Evolutionary conservation across 768 basidiomycete genomes (phyloP), one percentile per base, ranked within the genome.

Genomic region (Boletus bicolor): DNA sequence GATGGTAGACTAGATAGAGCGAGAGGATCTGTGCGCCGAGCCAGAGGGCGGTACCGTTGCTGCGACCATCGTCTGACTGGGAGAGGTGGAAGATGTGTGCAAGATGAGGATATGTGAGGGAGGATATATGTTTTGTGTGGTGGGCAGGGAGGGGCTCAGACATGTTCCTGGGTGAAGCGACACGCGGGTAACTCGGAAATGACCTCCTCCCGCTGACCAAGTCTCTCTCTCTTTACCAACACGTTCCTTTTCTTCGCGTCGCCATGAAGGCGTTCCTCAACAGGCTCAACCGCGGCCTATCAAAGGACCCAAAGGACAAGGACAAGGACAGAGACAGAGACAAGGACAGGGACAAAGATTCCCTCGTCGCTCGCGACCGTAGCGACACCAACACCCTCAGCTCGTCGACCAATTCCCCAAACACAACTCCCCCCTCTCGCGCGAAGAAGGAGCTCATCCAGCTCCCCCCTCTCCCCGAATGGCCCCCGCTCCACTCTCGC

Each of bases 1-100:
- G 74, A 21, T 73, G 58, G 45, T 76, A 70, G 19, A 77, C 72
- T 34, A 91, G 76, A 65, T 84, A 90, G 43, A 77, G 64, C 17
- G 87, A 78, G 38, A 93, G 79, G 66, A 87, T 80, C 70, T 95
- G 91, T 0, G 84, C 88, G 41, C 83, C 84, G 50, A 93, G 83
- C 92, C 92, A 93, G 49, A 93, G 82, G 2, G 88, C 82, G 3
- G 90, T 92, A 17, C 92, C 92, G 56, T 89, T 93, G 26, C 85
- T 82, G 15, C 70, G 63, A 41, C 87, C 85, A 63, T 88, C 78
- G 68, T 82, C 75, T 43, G 67, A 74, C 73, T 89, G 87, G 3
- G 67, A n/a, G 49, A 90, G 78, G 21, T 61, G 55, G 59, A 89
- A 85, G 15, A 62, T 51, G 60, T 56, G 19, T 52, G 49, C 58